Conservation (phyloP, 345 rosid species). For the Microcos paniculata region DNA sequence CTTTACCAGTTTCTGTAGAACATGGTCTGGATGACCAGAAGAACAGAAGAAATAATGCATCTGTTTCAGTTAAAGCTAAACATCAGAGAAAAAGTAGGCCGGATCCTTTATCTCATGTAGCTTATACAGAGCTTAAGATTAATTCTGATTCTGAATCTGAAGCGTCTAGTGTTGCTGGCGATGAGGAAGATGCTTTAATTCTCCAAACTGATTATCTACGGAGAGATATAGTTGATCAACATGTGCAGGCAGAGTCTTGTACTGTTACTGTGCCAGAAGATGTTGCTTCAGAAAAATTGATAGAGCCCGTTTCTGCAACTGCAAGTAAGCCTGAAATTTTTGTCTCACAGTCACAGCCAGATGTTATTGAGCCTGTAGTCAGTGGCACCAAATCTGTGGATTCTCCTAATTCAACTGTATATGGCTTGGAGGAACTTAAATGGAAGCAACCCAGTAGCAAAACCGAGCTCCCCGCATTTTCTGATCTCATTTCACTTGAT, state of each 20-base stretch:
- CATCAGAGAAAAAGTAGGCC: conserved; percentile 30
- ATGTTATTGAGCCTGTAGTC: conserved; percentile 18
- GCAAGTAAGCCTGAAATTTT: conserved; percentile 26
- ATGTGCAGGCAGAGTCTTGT: conserved; percentile 31
- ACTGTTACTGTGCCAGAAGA: conserved; percentile 33
- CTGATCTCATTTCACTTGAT: conserved; percentile 43
- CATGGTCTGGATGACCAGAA: conserved; percentile 15
- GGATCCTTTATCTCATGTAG: conserved; percentile 56
- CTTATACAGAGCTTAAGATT: conserved; percentile 65
- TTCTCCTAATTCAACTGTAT: conserved; percentile 16
- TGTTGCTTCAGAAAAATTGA: conserved; percentile 40
- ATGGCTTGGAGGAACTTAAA: conserved; percentile 40
- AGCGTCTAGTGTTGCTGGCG: conserved; percentile 34
- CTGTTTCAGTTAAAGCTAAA: conserved; percentile 19
- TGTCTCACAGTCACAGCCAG: conserved; percentile 24
- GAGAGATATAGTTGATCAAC: conserved; percentile 31
- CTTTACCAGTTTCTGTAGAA: conserved; percentile 25
- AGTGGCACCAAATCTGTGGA: conserved; percentile 2
- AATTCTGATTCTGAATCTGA: conserved; percentile 67
- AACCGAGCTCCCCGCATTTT: conserved; percentile 17
- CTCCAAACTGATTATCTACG: conserved; percentile 21
- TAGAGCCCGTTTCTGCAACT: conserved; percentile 34
- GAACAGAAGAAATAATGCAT: conserved; percentile 21
- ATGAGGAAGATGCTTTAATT: conserved; percentile 23
- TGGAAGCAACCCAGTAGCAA: conserved; percentile 34